Evolutionary conservation across 2,329 filamentous ascomycete genomes (phyloP), one percentile per base, ranked within the genome.

Genomic region (Fonsecaea erecta): DNA sequence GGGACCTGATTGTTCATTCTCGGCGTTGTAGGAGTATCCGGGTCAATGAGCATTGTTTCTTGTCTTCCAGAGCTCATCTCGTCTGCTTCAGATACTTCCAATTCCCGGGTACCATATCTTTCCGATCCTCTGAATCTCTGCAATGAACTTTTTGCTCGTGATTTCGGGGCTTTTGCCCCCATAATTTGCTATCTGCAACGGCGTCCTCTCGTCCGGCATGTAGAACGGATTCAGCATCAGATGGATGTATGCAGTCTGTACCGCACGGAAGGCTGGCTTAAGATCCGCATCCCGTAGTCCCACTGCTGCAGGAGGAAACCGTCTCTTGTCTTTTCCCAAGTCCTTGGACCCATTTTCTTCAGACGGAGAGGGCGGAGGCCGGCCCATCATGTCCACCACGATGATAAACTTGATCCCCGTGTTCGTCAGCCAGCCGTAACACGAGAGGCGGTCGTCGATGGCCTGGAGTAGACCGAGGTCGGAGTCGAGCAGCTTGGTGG

Each of bases 401-500:
- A 93, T 89, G 35, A 98, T 88, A 74, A 99, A 88, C 76, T 94
- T 93, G 69, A 97, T 88, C 46, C 93, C 93, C 28, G 95, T 98
- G 78, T 97, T 98, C 63, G 95, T 97, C 78, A 98, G 86, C 87
- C 92, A 97, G 73, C 95, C 95, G 81, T 98, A 99, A 71, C 93
- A 90, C 37, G 93, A 93, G 53, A 98, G 85, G 28, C 93, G 87
- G 80, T 99, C 94, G 80, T 98, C 95, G 65, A 98, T 85, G 65
- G 93, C 93, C 80, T 98, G 94, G 57, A 99, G 85, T 12, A 98
- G 86, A 32, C 95, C 94, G 71, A 95, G 89, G 76, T 98, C 94
- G 72, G 95, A 93, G 57, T 92, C 90, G 65, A 86, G 81, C 24
- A 85, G 86, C 73, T 90, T 90, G 73, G 88, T 85, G 73, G 88